These are phyloP conservation scores for Solanum chilense DNA, from an alignment of 257 asterid genomes.

Conservation along the genomic window DNA sequence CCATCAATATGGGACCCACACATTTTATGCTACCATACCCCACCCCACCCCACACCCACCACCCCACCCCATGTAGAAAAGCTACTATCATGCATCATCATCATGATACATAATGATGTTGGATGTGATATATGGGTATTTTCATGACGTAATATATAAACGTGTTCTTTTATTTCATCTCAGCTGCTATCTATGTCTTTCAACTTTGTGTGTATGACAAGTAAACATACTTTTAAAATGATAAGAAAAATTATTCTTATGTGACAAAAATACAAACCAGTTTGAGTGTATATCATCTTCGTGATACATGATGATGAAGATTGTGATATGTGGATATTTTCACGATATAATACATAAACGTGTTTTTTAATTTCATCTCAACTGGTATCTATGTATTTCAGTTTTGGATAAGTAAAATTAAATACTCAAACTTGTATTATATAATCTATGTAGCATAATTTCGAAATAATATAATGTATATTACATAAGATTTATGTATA, in stretches of 20 bases:
- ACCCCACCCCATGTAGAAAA: not conserved
- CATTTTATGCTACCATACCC: not conserved
- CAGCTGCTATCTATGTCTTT: accelerated
- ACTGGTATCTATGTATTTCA: not conserved
- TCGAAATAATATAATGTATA: not conserved
- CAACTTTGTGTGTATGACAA: accelerated
- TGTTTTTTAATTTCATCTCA: not conserved
- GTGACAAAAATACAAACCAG: not conserved
- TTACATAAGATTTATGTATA: no score
- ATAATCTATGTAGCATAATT: not conserved
- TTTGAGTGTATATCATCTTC: not conserved
- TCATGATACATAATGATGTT: not conserved
- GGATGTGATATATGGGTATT: not conserved
- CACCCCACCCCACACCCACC: not conserved
- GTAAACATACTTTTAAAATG: no score
- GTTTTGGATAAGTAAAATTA: no score
- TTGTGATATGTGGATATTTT: not conserved
- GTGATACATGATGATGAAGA: no score
- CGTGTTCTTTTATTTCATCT: no score
- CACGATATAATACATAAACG: no score
- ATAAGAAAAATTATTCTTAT: not conserved
- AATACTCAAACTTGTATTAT: not conserved
- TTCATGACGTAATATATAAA: not conserved
- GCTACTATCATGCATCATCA: not conserved
- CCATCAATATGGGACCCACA: not conserved